A percentile compares a stretch with the other conserved stretches of the same genome.
Evolutionary conservation across 768 basidiomycete species (phyloP).

Genomic region (Dioszegia crocea): DNA sequence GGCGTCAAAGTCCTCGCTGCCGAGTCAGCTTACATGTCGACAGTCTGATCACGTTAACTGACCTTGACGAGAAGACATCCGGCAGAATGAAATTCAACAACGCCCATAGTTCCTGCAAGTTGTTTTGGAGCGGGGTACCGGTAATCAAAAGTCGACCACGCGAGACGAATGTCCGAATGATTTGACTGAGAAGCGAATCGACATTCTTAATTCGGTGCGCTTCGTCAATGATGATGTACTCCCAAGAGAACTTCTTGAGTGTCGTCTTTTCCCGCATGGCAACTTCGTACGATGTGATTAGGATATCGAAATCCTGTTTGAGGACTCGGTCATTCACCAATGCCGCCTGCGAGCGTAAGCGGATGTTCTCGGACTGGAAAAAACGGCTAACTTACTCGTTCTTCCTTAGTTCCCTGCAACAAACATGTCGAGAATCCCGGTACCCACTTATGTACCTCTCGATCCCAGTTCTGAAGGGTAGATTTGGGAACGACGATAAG

Average conservation of each 20-base stretch:
- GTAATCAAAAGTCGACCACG: constrained; percentile 90
- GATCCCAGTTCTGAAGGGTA: constrained; percentile 92
- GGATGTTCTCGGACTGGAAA: not conserved
- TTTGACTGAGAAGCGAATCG: constrained; percentile 89
- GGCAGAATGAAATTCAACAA: constrained; percentile 94
- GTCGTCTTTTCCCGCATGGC: constrained; percentile 91
- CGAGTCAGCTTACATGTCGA: not conserved
- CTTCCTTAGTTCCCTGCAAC: constrained; percentile 82
- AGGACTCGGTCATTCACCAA: constrained; percentile 74
- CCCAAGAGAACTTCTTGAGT: constrained; percentile 90
- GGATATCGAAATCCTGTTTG: constrained; percentile 83
- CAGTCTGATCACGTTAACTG: not conserved
- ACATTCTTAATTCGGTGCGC: constrained; percentile 99
- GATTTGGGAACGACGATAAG: constrained; percentile 98
- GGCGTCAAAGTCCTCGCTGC: constrained; percentile 75
- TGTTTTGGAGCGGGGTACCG: constrained; percentile 95
- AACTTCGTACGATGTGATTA: constrained; percentile 95
- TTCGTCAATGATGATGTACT: constrained; percentile 97
- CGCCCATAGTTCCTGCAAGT: constrained; percentile 92
- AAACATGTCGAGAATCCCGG: constrained; percentile 77
- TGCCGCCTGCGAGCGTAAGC: constrained; percentile 54
- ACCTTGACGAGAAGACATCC: constrained; percentile 72
- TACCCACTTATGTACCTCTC: constrained; percentile 89
- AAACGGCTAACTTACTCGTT: constrained; percentile 56
- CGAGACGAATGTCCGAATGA: constrained; percentile 83